A percentile compares a stretch with the other conserved stretches of the same genome.
Conservation (phyloP, 192 early-diverging fungal genomes). For the Entomortierella chlamydospora region DNA sequence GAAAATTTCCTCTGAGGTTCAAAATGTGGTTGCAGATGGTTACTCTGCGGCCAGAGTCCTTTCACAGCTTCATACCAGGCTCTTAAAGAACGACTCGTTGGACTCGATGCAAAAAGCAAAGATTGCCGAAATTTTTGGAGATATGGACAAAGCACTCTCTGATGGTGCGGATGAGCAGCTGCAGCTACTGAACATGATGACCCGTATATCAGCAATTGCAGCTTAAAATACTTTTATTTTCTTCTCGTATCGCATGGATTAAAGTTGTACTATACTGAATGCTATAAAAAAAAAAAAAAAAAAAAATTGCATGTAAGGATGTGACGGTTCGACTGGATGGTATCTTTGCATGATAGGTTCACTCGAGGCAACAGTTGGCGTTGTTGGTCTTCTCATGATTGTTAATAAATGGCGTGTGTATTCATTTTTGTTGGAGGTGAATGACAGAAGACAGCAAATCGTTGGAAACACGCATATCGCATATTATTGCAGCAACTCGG, state of each 20-base stretch:
- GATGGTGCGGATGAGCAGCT: constrained; percentile 94
- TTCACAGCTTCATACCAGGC: constrained; percentile 76
- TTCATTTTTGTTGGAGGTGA: no score
- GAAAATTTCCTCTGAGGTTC: constrained; percentile 63
- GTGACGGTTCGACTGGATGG: no score
- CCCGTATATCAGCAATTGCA: constrained; percentile 57
- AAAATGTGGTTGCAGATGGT: constrained; percentile 72
- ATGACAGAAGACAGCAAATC: no score
- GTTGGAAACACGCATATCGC: no score
- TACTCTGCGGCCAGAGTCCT: constrained; percentile 83
- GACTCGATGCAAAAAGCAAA: constrained; percentile 78
- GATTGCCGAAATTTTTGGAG: constrained; percentile 73
- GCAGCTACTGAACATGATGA: constrained; percentile 79
- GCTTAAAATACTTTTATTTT: constrained; percentile 1
- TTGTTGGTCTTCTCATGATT: no score
- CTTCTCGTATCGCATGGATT: constrained; percentile 1
- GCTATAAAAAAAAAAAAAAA: neutral
- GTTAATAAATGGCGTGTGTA: no score
- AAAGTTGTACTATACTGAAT: neutral
- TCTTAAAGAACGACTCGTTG: constrained; percentile 72
- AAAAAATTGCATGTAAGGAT: neutral
- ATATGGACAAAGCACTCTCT: constrained; percentile 76
- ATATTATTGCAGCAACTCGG: no score
- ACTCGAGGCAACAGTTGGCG: no score
- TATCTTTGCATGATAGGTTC: no score